Percentiles rank a stretch among this genome's conserved stretches.
Evolutionary conservation across 352 stramenopile genomes (phyloP).

Genomic region (Pythium monospermum): DNA sequence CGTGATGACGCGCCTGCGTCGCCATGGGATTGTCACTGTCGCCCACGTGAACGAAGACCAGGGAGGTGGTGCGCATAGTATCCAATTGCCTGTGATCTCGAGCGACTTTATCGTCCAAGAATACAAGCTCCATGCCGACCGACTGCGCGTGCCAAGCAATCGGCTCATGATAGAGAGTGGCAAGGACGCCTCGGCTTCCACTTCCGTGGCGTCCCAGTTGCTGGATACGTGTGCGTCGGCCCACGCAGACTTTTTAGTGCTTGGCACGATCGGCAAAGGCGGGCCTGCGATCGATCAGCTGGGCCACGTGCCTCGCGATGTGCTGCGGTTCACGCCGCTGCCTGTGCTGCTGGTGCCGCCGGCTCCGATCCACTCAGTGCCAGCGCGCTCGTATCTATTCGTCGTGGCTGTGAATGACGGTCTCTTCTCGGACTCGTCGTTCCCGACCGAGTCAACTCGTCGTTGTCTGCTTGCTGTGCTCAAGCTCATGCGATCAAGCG

Average conservation of each 20-base stretch:
- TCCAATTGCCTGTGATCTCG: conserved; percentile 55
- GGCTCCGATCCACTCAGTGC: conserved; percentile 39
- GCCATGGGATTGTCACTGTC: conserved; percentile 39
- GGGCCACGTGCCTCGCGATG: conserved; percentile 46
- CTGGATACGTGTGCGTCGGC: conserved; percentile 25
- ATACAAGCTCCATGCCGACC: conserved; percentile 43
- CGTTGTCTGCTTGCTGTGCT: conserved; percentile 45
- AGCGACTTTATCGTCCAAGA: conserved; percentile 55
- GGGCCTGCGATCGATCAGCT: conserved; percentile 54
- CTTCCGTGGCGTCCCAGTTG: conserved; percentile 31
- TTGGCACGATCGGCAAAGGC: conserved; percentile 56
- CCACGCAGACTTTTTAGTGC: conserved; percentile 41
- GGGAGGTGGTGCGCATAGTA: conserved; percentile 26
- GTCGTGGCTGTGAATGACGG: conserved; percentile 49
- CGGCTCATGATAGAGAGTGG: conserved; percentile 31
- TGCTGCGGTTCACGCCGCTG: conserved; percentile 22
- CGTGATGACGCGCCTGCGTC: conserved; percentile 33
- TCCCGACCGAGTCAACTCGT: too few species aligned
- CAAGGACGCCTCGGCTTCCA: conserved; percentile 13
- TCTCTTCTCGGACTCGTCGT: too few species aligned
- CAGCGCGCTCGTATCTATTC: conserved; percentile 39
- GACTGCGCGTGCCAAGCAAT: conserved; percentile 35
- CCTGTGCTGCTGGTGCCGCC: conserved; percentile 42
- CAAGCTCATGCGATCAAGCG: conserved; percentile 45
- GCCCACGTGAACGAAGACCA: conserved; percentile 47